phyloP scores from a whole-genome alignment of 768 basidiomycete species.

The Boletus fagicola region DNA sequence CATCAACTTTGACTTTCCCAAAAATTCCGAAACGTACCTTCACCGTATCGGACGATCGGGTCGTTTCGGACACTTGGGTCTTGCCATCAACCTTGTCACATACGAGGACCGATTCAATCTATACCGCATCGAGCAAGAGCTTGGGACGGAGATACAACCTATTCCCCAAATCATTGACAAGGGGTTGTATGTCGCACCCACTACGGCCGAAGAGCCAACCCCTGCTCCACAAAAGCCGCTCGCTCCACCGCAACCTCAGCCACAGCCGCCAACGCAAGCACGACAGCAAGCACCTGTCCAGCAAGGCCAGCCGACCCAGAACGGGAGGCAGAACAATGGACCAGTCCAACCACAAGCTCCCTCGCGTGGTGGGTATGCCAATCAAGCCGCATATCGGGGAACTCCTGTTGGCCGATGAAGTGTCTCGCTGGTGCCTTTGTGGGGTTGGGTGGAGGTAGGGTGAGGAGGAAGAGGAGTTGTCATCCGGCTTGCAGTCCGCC shows the following conservation, averaged over 20 bases:
- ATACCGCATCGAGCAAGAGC: conserved; percentile 97
- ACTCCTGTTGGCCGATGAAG: conserved; percentile 31
- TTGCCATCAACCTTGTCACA: conserved; percentile 97
- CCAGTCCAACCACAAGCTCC: conserved; percentile 22
- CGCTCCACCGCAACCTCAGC: conserved; percentile 37
- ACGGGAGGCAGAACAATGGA: conserved; percentile 31
- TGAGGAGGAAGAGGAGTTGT: neutral
- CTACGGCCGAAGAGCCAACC: conserved; percentile 42
- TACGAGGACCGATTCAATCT: conserved; percentile 98
- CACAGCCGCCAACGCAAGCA: conserved; percentile 22
- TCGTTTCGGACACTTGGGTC: conserved; percentile 93
- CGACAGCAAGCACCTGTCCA: conserved; percentile 30
- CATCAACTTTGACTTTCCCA: conserved; percentile 99
- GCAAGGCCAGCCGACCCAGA: conserved; percentile 22
- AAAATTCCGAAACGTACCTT: conserved; percentile 98
- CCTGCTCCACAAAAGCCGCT: conserved; percentile 44
- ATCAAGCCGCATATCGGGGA: conserved; percentile 28
- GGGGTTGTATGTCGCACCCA: conserved; percentile 88
- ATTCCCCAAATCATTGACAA: conserved; percentile 92
- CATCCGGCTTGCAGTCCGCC: conserved; percentile 16
- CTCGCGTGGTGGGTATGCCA: conserved; percentile 23
- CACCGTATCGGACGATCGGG: conserved; percentile 98
- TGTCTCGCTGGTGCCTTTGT: neutral
- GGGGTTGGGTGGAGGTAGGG: neutral
- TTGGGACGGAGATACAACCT: conserved; percentile 96